Evolutionary conservation across 306 rosid species (phyloP), one percentile per base, ranked within the genome.

Genomic region (Sechiopsis laciniata): DNA sequence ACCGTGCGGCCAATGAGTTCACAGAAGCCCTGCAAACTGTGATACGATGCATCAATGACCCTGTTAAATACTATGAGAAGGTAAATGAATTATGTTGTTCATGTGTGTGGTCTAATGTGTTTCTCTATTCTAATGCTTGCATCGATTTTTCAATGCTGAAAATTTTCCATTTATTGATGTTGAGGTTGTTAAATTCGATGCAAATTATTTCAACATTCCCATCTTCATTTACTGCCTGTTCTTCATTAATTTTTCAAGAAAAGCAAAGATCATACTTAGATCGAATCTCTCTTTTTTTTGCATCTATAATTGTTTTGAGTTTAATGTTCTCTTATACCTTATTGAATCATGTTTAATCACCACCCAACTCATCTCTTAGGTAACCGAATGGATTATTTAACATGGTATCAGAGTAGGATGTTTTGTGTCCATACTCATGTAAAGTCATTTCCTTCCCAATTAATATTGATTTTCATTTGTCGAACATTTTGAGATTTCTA

Each of bases 11-110:
- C 37, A 82, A 77, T 61, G 87, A 59, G 2, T 81, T 87, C 66
- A 85, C 81, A 21, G 84, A 72, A 76, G 91, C 89, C 24, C 69
- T 91, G 68, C 84, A 78, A 53, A 78, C 92, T 14, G 76, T 82
- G 10, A 81, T 89, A 62, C 88, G 96, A 22, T 29, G 80, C 85
- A 79, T 81, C 79, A 81, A 37, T 63, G 91, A 89, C 69, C 97
- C 78, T 55, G 50, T 59, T 32, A 89, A 86, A 81, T 91, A 91
- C 84, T 91, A 80, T 70, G 96, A 87, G 63, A 89, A 91, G 97
- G 95, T 88, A 24, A 21, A 20, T 7, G 45, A 45, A 15, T 45
- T 67, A 21, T 10, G 19, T 21, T 6, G 4, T 22, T 69, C 40
- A 13, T 21, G 40, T 48, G 20, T 55, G 3, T 68, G 9, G 21